These are phyloP conservation scores for Knufia fluminis DNA, from an alignment of 2,329 filamentous ascomycete genomes.

Conservation along the genomic window DNA sequence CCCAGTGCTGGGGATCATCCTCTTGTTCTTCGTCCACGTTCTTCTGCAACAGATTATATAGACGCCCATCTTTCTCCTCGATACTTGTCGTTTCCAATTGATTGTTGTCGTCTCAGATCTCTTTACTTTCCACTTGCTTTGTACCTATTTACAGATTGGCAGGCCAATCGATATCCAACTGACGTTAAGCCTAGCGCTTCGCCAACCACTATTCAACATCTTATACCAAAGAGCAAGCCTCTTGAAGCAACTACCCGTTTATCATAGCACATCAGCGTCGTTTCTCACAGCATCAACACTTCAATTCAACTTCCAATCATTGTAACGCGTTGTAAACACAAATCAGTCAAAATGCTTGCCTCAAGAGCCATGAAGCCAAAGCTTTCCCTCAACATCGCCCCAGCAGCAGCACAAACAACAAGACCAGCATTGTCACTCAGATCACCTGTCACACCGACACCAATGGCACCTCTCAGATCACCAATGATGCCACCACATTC, in stretches of 20 bases:
- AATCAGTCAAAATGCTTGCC: slow-evolving; percentile 29
- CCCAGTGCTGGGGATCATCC: background rate
- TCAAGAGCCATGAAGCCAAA: slow-evolving; percentile 36
- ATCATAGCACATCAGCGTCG: background rate
- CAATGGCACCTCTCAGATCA: slow-evolving; percentile 30
- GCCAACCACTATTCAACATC: slow-evolving; percentile 2
- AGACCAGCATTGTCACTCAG: slow-evolving; percentile 33
- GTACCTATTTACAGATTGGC: slow-evolving; percentile 29
- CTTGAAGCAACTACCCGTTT: background rate
- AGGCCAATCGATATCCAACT: slow-evolving; percentile 30
- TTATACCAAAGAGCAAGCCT: slow-evolving; percentile 4
- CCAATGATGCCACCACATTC: slow-evolving; percentile 28
- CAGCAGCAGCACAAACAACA: slow-evolving; percentile 26
- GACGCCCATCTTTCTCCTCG: slow-evolving; percentile 25
- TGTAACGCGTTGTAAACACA: slow-evolving; percentile 2
- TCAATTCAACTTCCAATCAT: background rate
- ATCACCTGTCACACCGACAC: slow-evolving; percentile 30
- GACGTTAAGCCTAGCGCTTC: background rate
- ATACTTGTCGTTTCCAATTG: slow-evolving; percentile 26
- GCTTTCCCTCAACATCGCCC: slow-evolving; percentile 38
- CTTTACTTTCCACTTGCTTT: too few species aligned
- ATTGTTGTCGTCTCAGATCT: slow-evolving; percentile 30
- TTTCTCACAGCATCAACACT: background rate
- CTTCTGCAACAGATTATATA: slow-evolving; percentile 8
- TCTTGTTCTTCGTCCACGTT: slow-evolving; percentile 8